phyloP scores from a whole-genome alignment of 306 rosid genomes.

The Prunus campanulata region DNA sequence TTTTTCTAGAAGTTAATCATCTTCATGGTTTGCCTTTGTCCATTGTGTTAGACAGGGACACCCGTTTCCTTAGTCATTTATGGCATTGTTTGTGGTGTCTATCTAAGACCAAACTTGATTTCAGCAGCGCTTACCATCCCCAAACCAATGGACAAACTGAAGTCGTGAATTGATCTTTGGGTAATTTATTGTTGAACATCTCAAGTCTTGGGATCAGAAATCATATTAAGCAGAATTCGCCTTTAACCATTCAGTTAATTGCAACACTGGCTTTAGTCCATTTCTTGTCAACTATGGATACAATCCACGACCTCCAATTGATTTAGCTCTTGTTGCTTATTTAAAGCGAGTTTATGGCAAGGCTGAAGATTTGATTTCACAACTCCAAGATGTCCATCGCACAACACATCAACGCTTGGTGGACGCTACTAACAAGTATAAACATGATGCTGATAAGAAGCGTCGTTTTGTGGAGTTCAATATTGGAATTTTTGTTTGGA shows the following conservation, averaged over 20 bases:
- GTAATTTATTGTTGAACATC: not conserved
- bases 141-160: not conserved
- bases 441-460: not conserved
- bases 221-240: not conserved
- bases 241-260: not conserved
- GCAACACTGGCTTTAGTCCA: not conserved
- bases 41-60: not conserved
- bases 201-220: not conserved
- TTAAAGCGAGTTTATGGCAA: not conserved
- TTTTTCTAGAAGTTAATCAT: not conserved
- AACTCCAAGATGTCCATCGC: not conserved
- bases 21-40: not conserved
- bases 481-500: slow-evolving; percentile 1
- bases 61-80: not conserved
- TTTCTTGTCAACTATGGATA: not conserved
- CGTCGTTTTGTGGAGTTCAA: not conserved
- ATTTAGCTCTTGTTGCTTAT: not conserved
- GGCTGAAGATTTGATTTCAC: too few relatives aligned
- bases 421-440: not conserved
- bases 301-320: not conserved
- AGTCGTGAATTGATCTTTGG: not conserved
- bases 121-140: not conserved
- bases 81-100: not conserved
- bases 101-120: not conserved
- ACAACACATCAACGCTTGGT: not conserved